Percentiles rank a stretch among this genome's conserved stretches.
phyloP scores from a whole-genome alignment of 2,329 filamentous ascomycete genomes.

The Aspergillus latus region DNA sequence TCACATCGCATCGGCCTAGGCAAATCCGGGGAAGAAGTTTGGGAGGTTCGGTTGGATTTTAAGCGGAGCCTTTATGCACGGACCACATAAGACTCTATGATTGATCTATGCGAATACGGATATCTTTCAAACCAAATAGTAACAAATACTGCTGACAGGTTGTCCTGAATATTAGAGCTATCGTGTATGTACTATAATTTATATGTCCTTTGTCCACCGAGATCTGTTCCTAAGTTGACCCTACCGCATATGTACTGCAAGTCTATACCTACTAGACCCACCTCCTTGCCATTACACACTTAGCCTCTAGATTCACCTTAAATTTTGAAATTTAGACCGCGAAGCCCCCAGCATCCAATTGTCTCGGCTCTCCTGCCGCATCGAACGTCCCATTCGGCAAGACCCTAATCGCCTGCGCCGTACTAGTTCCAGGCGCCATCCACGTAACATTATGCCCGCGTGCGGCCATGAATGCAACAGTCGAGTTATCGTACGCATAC shows the following conservation, averaged over 20 bases:
- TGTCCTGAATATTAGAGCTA: too few relatives aligned
- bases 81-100: not conserved
- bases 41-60: not conserved
- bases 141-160: too few relatives aligned
- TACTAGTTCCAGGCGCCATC: constrained; percentile 62
- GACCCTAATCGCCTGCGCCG: constrained; percentile 68
- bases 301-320: not conserved
- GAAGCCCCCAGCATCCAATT: constrained; percentile 67
- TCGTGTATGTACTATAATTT: not conserved
- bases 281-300: too few relatives aligned
- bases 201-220: not conserved
- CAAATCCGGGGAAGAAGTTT: not conserved
- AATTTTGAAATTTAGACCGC: constrained; percentile 43
- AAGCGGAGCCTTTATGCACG: not conserved
- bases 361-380: constrained; percentile 73
- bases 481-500: constrained; percentile 64
- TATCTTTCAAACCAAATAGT: too few relatives aligned
- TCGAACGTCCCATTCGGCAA: constrained; percentile 69
- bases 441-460: constrained; percentile 72
- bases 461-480: constrained; percentile 61
- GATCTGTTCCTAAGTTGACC: not conserved
- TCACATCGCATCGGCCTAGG: not conserved
- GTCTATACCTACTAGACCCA: not conserved
- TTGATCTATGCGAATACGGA: too few relatives aligned
- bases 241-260: not conserved